Evolutionary conservation across 306 rosid species (phyloP).

Genomic region (Sophora flavescens): DNA sequence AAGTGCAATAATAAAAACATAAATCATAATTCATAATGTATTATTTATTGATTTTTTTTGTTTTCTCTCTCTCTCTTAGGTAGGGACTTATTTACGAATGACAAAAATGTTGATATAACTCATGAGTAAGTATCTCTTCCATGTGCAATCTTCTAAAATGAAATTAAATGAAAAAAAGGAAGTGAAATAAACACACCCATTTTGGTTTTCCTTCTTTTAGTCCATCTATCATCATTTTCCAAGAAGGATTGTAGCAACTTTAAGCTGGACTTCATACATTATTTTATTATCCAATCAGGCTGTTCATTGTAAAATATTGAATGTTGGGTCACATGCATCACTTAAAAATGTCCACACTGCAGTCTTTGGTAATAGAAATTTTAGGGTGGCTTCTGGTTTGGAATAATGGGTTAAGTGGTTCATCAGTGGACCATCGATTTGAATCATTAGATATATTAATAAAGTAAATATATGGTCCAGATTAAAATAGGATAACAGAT

Average conservation of each 20-base stretch:
- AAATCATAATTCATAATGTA: too few species aligned
- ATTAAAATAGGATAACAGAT: too few species aligned
- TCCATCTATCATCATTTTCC: slow-evolving; percentile 45
- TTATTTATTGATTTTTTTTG: too few species aligned
- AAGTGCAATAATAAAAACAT: too few species aligned
- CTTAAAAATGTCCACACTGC: slow-evolving; percentile 24
- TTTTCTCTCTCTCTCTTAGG: too few species aligned
- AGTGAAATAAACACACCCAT: background rate
- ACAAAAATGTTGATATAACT: slow-evolving; percentile 31
- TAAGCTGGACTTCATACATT: slow-evolving; percentile 39
- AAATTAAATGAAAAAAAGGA: background rate
- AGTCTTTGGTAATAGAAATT: background rate
- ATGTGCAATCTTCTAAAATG: slow-evolving; percentile 45
- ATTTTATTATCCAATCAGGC: slow-evolving; percentile 12
- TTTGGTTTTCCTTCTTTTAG: slow-evolving; percentile 33
- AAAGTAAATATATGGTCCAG: too few species aligned
- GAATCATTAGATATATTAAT: too few species aligned
- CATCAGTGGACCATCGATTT: too few species aligned
- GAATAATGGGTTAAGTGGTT: too few species aligned
- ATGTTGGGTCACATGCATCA: slow-evolving; percentile 36
- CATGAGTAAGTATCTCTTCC: slow-evolving; percentile 27
- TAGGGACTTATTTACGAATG: slow-evolving; percentile 16
- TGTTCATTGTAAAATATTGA: slow-evolving; percentile 36
- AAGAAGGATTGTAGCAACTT: slow-evolving; percentile 19
- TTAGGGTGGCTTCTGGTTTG: background rate